phyloP scores from a whole-genome alignment of 2,329 filamentous ascomycete genomes.

The Sporothrix schenckii region DNA sequence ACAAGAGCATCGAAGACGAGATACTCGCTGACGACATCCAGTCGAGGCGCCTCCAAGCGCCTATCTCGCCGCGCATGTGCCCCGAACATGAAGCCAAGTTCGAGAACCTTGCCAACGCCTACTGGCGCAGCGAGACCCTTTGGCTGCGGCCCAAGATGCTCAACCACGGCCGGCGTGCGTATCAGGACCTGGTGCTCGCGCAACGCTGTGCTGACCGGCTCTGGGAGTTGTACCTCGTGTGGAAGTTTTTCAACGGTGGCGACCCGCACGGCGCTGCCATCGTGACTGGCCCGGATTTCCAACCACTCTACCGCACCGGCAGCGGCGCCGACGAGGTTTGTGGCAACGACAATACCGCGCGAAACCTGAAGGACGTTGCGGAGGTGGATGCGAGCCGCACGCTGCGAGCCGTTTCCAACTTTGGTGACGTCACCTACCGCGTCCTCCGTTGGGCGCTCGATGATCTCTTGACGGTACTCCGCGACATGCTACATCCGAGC shows the following conservation, averaged over 20 bases:
- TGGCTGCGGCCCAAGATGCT: conserved; percentile 30
- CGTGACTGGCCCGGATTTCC: not conserved
- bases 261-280: conserved; percentile 1
- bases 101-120: conserved; percentile 19
- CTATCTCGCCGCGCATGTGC: conserved; percentile 30
- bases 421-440: conserved; percentile 25
- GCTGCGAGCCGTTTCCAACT: not conserved
- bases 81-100: conserved; percentile 28
- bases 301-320: not conserved
- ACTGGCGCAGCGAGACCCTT: conserved; percentile 33
- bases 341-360: not conserved
- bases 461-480: conserved; percentile 29
- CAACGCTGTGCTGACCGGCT: conserved; percentile 27
- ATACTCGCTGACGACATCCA: not conserved
- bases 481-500: conserved; percentile 30
- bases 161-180: not conserved
- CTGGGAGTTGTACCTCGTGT: conserved; percentile 32
- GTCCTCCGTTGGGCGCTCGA: conserved; percentile 30
- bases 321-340: not conserved
- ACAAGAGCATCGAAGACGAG: not conserved
- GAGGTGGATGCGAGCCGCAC: conserved; percentile 9
- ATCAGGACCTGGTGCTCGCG: not conserved
- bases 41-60: not conserved
- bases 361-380: not conserved
- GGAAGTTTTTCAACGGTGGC: conserved; percentile 32